Base-by-base conservation (phyloP, 345 rosid genomes). In the Viola odorata region DNA sequence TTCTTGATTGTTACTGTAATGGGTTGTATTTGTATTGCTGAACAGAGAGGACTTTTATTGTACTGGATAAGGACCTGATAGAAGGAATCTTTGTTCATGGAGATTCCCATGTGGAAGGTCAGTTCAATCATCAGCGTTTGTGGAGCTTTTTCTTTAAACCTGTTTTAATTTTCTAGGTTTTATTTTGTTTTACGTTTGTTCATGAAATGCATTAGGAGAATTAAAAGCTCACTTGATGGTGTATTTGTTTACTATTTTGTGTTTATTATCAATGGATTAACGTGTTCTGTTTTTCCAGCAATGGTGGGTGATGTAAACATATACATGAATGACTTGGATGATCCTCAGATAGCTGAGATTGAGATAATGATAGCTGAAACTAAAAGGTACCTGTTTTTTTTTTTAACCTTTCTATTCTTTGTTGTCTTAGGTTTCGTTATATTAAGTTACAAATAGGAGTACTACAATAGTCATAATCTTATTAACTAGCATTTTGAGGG, bases 281-380 rank as follows among this genome's bases (percentile, higher is more conserved):
- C 5, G 7, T 37, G 45, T 13, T 53, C 10, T 14, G 36, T 9
- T 5, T 63, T 70, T 52, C 58, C 89, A 89, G 92, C 92, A 9
- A 90, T 94, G 96, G 78, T 81, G 3, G 96, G 99, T 57, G 99
- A 90, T 79, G 96, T 90, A 67, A 90, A 94, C 62, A 76, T 88
- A 61, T 94, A 90, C 78, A 82, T 88, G 97, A 94, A 90, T 71
- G 99, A 94, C 73, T 60, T 83, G 73, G 99, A 94, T 37, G 88
- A 90, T 63, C 78, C 83, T 44, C 85, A 81, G 42, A 56, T 85
- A 72, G 95, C 91, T 49, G 97, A 88, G 77, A 69, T 90, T 12
- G 97, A 94, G 71, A 90, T 94, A 72, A 94, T 94, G 99, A 88
- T 94, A 53, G 95, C 95, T 61, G 95, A 94, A 62, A 75, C 82